Conservation (phyloP, 2,329 filamentous ascomycete genomes). For the Tolypocladium inflatum region DNA sequence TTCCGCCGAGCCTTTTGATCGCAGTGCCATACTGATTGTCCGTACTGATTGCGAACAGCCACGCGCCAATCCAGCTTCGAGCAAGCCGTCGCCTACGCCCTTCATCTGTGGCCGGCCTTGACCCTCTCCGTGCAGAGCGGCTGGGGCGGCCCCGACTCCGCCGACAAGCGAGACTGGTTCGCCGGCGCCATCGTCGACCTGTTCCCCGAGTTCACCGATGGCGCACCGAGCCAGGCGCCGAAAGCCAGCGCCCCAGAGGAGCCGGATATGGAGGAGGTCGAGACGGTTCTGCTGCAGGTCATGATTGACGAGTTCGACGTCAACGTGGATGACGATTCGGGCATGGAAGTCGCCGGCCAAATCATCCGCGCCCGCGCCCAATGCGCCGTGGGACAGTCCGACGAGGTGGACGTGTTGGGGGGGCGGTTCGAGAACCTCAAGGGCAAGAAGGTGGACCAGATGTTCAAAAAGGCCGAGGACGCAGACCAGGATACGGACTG, state of each 20-base stretch:
- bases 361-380: conserved; percentile 61
- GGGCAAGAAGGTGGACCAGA: conserved; percentile 44
- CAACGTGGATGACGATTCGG: conserved; percentile 82
- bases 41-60: conserved; percentile 23
- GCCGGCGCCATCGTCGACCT: conserved; percentile 79
- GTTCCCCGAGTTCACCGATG: conserved; percentile 55
- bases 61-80: conserved; percentile 63
- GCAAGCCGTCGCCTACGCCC: conserved; percentile 72
- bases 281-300: conserved; percentile 76
- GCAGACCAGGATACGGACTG: conserved; percentile 51
- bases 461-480: conserved; percentile 46
- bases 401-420: conserved; percentile 54
- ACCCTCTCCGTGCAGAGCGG: conserved; percentile 76
- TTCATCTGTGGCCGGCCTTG: conserved; percentile 83
- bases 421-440: conserved; percentile 52
- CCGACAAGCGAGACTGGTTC: conserved; percentile 94
- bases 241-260: conserved; percentile 27
- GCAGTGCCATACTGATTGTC: too few relatives aligned
- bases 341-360: conserved; percentile 59
- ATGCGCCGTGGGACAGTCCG: conserved; percentile 55
- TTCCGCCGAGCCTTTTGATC: not conserved
- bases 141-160: conserved; percentile 77
- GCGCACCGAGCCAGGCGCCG: conserved; percentile 14
- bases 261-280: conserved; percentile 68
- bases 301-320: conserved; percentile 96